Evolutionary conservation across 2,329 filamentous ascomycete genomes (phyloP), one percentile per base, ranked within the genome.

Genomic region (Verticillium nonalfalfae): DNA sequence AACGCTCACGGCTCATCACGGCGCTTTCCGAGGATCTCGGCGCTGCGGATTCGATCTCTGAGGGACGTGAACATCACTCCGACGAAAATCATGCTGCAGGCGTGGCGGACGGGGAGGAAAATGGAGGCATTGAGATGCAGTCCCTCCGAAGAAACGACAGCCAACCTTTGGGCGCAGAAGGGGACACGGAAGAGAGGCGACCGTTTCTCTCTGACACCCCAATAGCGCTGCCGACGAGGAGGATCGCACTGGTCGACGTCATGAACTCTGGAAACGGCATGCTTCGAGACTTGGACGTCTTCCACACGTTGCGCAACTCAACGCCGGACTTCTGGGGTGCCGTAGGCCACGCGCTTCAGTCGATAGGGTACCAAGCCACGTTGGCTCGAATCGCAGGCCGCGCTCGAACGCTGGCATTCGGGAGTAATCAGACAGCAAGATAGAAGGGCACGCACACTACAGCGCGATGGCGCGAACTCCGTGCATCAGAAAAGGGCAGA

Each of bases 221-320:
- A 50, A 58, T 63, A 31, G 60, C 56, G 13, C 54, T 59, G 64
- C 62, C 38, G 63, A 58, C 60, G 59, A 67, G 70, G 57, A 71
- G 62, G 66, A 68, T 40, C 70, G 69, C 54, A 59, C 67, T 82
- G 36, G 70, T 74, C 45, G 81, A 85, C 63, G 72, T 81, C 2
- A 72, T 86, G 69, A 76, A 74, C 59, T 85, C 84, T 10, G 84
- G 84, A 9, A 84, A 83, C 67, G 84, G 78, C 15, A 69, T 85
- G 5, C 69, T 86, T 39, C 78, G 78, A 60, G 81, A 83, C 61
- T 84, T 85, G 62, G 78, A 85, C 65, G 73, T 86, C 33, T 66
- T 82, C 6, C 76, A 81, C 58, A 78, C 82, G 1, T 71, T 85
- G 9, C 75, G 75, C 40, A 77, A 74, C 31, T 79, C 82, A 7